Base-by-base conservation (phyloP, 148 eudicot species). In the Rhododendron mucronatum region DNA sequence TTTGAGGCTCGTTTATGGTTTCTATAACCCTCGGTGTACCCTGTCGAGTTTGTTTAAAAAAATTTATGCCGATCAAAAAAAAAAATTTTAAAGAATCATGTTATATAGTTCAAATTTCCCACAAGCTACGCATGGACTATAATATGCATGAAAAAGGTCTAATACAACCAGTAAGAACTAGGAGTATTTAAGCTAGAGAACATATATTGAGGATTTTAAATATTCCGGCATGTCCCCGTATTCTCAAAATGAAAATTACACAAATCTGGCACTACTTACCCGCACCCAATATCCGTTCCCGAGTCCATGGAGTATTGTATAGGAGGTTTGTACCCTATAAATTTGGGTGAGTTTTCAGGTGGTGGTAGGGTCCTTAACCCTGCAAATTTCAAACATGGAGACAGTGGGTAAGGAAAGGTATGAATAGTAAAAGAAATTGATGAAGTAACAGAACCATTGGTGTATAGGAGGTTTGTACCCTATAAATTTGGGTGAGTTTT, bases 351-450 rank as follows among this genome's bases (percentile, higher is more conserved):
- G 59, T 69, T 71, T 41, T 26, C 47, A 73, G 80, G 85, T 1
- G 47, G 47, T 74, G 86, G 80, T 84, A 74, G 86, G 86, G 86
- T 73, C 86, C 86, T 35, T 13, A 50, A 28, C 45, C 78, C 63
- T 75, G n/a, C 45, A 84, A 84, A 84, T 28, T 47, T 37, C 16
- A 69, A 53, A 28, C 18, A 15, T 41, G 21, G 55, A 48, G 78
- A 83, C 59, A 44, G 57, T 41, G 37, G 77, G 77, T 3, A 28
- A 83, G 85, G 26, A 44, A 83, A 69, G 74, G 37, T 63, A 44
- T 11, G 77, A 4, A 7, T 4, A 65, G 82, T 65, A 83, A 83
- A n/a, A 15, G 21, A 67, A 67, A 39, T 67, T 78, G 21, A 44
- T 9, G 28, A 71, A 84, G 37, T 26, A 84, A 28, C 61, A 21